Percentiles rank a stretch among this genome's conserved stretches.
phyloP scores from a whole-genome alignment of 441 rosid species.

The Erodium texanum region DNA sequence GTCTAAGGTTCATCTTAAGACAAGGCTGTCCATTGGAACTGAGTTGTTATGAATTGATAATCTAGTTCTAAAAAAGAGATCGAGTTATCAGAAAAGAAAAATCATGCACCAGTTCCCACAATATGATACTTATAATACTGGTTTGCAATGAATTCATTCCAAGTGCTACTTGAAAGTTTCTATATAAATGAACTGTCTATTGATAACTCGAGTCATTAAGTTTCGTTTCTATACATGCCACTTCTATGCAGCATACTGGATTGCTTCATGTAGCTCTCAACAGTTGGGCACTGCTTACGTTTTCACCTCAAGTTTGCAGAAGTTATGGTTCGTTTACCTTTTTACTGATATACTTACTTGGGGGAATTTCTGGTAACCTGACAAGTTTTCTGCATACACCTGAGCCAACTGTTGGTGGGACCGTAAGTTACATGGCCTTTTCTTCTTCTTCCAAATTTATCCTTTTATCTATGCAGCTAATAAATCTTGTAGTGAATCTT shows the following conservation, averaged over 20 bases:
- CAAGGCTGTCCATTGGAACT: background rate
- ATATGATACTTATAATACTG: background rate
- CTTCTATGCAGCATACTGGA: slow-evolving; percentile 63
- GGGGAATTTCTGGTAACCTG: slow-evolving; percentile 79
- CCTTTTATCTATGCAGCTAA: background rate
- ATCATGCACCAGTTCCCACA: background rate
- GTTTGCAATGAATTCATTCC: background rate
- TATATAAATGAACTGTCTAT: background rate
- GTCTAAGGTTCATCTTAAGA: background rate
- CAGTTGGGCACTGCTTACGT: slow-evolving; percentile 67
- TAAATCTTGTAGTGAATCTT: background rate
- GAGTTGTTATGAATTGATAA: background rate
- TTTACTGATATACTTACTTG: slow-evolving; percentile 62
- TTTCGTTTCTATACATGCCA: background rate
- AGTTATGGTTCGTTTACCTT: slow-evolving; percentile 66
- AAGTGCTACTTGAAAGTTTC: background rate
- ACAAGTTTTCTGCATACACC: slow-evolving; percentile 80
- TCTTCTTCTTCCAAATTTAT: background rate
- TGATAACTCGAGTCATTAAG: background rate
- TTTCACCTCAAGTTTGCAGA: slow-evolving; percentile 69
- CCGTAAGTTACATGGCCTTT: slow-evolving; percentile 37
- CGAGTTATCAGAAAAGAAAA: background rate
- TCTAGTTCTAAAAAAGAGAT: background rate
- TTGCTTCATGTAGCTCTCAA: slow-evolving; percentile 61
- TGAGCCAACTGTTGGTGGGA: slow-evolving; percentile 75